Percentiles rank a stretch among this genome's conserved stretches.
Evolutionary conservation across 257 asterid genomes (phyloP).

Genomic region (Petrea volubilis): DNA sequence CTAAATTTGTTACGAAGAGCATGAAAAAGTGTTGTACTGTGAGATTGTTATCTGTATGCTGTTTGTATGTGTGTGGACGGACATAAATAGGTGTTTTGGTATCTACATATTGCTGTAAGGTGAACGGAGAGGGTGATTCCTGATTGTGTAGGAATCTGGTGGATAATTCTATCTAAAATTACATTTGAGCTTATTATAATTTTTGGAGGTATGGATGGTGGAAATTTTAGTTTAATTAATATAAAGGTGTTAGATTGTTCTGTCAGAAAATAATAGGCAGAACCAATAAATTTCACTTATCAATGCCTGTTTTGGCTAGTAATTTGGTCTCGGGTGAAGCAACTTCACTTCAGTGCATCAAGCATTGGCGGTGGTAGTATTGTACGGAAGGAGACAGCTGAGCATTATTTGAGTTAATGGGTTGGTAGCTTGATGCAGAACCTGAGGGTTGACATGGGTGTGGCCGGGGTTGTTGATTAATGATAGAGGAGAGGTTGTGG

Average conservation of each 20-base stretch:
- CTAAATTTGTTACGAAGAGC: neutral
- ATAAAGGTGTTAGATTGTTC: neutral
- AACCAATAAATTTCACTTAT: too few relatives aligned
- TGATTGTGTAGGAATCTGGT: neutral
- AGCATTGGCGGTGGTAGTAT: too few relatives aligned
- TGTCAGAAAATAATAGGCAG: neutral
- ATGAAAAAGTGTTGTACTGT: neutral
- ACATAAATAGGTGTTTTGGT: neutral
- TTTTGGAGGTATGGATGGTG: slow-evolving; percentile 5
- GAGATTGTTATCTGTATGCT: neutral
- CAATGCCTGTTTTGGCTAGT: too few relatives aligned
- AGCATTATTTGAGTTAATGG: too few relatives aligned
- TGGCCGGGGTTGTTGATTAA: too few relatives aligned
- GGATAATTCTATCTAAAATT: neutral
- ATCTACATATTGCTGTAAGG: slow-evolving; percentile 11
- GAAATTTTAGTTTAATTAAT: neutral
- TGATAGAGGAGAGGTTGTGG: too few relatives aligned
- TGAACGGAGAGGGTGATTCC: neutral
- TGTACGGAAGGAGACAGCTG: too few relatives aligned
- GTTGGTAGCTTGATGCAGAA: too few relatives aligned
- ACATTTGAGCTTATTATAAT: slow-evolving; percentile 6
- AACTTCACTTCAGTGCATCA: too few relatives aligned
- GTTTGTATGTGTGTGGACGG: neutral
- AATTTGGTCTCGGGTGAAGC: too few relatives aligned
- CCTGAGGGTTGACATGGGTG: too few relatives aligned